phyloP scores from a whole-genome alignment of 192 early-diverging fungal genomes.

The Jimgerdemannia lactiflua region DNA sequence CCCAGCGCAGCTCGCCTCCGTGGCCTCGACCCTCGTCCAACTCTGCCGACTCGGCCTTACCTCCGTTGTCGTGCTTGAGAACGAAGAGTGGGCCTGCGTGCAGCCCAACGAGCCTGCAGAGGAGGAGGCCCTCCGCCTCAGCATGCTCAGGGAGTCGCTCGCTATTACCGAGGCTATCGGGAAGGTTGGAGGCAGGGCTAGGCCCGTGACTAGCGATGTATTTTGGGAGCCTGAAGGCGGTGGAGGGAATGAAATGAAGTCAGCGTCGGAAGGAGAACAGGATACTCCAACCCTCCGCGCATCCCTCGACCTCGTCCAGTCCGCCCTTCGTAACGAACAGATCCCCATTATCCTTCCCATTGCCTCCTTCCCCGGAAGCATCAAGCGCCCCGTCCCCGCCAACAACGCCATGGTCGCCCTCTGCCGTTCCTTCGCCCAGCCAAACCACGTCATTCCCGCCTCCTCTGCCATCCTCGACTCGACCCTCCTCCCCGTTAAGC shows the following conservation, averaged over 20 bases:
- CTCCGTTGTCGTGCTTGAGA: slow-evolving; percentile 65
- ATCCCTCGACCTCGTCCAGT: slow-evolving; percentile 50
- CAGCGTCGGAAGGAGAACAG: slow-evolving; percentile 6
- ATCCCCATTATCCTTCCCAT: slow-evolving; percentile 59
- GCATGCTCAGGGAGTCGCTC: slow-evolving; percentile 52
- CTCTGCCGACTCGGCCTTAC: slow-evolving; percentile 62
- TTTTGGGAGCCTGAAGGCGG: slow-evolving; percentile 28
- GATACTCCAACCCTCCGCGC: slow-evolving; percentile 24
- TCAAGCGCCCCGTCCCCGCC: slow-evolving; percentile 37
- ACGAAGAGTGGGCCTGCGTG: slow-evolving; percentile 32
- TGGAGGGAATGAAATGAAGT: slow-evolving; percentile 11
- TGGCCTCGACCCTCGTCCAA: slow-evolving; percentile 59
- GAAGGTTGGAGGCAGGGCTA: slow-evolving; percentile 63
- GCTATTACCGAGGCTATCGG: slow-evolving; percentile 72
- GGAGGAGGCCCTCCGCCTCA: slow-evolving; percentile 16
- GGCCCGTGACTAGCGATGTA: slow-evolving; percentile 65
- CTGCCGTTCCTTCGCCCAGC: slow-evolving; percentile 27
- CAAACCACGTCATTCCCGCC: not conserved
- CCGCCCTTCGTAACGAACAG: slow-evolving; percentile 58
- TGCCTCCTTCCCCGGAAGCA: slow-evolving; percentile 32
- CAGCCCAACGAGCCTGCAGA: not conserved
- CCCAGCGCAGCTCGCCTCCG: slow-evolving; percentile 25
- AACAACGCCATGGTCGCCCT: slow-evolving; percentile 55
- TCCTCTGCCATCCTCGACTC: slow-evolving; percentile 12
- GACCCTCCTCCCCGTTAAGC: slow-evolving; percentile 44